phyloP scores from a whole-genome alignment of 2,329 filamentous ascomycete genomes.

The Drechslera avenae region DNA sequence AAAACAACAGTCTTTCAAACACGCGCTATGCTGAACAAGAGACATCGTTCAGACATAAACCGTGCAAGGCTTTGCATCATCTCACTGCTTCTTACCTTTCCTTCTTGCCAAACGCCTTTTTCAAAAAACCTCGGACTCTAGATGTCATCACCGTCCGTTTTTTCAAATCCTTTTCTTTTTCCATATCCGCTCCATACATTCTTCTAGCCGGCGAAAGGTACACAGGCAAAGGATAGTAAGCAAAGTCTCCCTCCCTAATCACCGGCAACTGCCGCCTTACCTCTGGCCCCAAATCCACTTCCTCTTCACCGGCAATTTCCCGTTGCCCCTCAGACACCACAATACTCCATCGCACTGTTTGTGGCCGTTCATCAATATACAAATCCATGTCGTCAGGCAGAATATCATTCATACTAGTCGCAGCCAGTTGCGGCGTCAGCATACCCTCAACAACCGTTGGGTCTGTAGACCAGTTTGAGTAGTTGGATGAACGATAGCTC shows the following conservation, averaged over 20 bases:
- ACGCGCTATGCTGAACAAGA: no score
- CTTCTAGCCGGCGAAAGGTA: no score
- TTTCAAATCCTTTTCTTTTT: background rate
- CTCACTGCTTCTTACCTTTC: no score
- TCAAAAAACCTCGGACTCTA: background rate
- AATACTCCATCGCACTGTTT: background rate
- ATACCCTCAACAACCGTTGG: background rate
- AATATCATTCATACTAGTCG: background rate
- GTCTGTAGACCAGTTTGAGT: background rate
- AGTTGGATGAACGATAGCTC: background rate
- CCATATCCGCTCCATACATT: background rate
- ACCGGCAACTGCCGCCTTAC: background rate
- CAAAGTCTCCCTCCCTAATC: conserved; percentile 1
- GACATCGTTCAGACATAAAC: no score
- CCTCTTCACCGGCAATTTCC: background rate
- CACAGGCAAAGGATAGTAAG: conserved; percentile 8
- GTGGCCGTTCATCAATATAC: background rate
- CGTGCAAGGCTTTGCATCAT: no score
- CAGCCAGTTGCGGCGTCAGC: background rate
- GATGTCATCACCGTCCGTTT: background rate
- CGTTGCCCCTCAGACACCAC: background rate
- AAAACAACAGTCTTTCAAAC: no score
- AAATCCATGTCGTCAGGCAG: conserved; percentile 1
- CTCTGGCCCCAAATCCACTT: background rate
- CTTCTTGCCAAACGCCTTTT: background rate